These are phyloP conservation scores for Claviceps citrina DNA, from an alignment of 2,329 filamentous ascomycete genomes.

Conservation along the genomic window DNA sequence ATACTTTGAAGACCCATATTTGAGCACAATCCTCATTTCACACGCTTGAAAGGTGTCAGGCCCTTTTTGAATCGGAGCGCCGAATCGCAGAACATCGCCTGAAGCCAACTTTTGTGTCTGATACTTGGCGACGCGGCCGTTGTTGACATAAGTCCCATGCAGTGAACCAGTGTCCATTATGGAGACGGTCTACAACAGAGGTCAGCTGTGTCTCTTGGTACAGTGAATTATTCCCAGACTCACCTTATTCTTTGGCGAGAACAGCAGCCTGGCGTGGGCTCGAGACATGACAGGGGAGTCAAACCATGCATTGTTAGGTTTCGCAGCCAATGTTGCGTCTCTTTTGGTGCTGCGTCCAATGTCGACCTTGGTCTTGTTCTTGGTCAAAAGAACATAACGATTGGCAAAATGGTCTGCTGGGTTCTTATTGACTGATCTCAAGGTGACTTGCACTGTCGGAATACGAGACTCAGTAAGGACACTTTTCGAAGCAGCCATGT, in stretches of 20 bases:
- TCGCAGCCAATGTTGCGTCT: constrained; percentile 18
- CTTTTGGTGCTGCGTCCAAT: constrained; percentile 32
- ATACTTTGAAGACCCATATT: constrained; percentile 15
- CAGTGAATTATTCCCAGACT: not conserved
- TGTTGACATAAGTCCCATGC: constrained; percentile 36
- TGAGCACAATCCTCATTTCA: constrained; percentile 19
- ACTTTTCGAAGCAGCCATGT: not conserved
- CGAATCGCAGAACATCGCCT: constrained; percentile 22
- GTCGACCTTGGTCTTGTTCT: constrained; percentile 13
- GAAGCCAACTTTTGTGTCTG: constrained; percentile 9
- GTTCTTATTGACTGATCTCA: constrained; percentile 13
- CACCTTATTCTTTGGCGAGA: constrained; percentile 31
- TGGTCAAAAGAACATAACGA: constrained; percentile 19
- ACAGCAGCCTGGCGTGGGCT: constrained; percentile 42
- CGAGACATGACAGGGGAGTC: constrained; percentile 59
- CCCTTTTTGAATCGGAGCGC: constrained; percentile 20
- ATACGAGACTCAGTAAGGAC: not conserved
- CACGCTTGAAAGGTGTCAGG: constrained; percentile 23
- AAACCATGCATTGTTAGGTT: constrained; percentile 46
- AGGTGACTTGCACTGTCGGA: constrained; percentile 16
- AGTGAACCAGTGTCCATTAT: constrained; percentile 34
- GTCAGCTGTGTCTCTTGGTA: constrained; percentile 8
- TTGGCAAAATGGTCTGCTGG: constrained; percentile 11
- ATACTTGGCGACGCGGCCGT: constrained; percentile 10
- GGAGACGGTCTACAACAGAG: constrained; percentile 23